Base-by-base conservation (phyloP, 129 eudicot species). In the Flaveria trinervia region DNA sequence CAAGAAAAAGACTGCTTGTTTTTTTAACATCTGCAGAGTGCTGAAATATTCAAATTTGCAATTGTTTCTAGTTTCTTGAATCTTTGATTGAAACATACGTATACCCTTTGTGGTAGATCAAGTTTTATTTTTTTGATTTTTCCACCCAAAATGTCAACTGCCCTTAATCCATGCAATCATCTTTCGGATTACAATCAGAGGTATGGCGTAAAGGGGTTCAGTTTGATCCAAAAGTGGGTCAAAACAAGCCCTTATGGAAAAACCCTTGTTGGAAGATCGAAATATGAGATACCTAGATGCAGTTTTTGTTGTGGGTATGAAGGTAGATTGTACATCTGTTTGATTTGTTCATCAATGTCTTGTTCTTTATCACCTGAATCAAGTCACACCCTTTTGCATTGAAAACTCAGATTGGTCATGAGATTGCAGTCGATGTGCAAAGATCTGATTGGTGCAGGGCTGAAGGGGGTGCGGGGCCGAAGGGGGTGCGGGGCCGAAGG, bases 301-400 rank as follows among this genome's bases (percentile, higher is more conserved):
- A 76, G 84, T 83, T 84, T 84, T 80, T 91, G 92, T 84, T 75
- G 70, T 84, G 92, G 92, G 66, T 51, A 71, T 75, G 68, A 83
- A 55, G 94, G 94, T 71, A 86, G 97, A 83, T 61, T 88, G 43
- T 91, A 82, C 71, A 74, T 84, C 30, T 91, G 97, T 69, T 86
- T 91, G 92, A 82, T 88, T 84, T 91, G 97, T 80, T 88, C 89
- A 25, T 79, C 87, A 65, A 86, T 88, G 22, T 82, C 83, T 66
- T 91, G 97, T 83, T 84, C 36, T 74, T 70, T 57, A 13, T 43
- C 72, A 0, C 64, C 79, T 33, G 88, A 76, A 72, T 84, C 90
- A 71, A 86, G 86, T 74, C 93, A 88, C 51, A 82, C 89, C 77
- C 85, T 81, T 81, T 79, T 75, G 80, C 97, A 88, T 67, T 83